Conservation (phyloP, 164 flowering plant species). For the Vitis cinerea region DNA sequence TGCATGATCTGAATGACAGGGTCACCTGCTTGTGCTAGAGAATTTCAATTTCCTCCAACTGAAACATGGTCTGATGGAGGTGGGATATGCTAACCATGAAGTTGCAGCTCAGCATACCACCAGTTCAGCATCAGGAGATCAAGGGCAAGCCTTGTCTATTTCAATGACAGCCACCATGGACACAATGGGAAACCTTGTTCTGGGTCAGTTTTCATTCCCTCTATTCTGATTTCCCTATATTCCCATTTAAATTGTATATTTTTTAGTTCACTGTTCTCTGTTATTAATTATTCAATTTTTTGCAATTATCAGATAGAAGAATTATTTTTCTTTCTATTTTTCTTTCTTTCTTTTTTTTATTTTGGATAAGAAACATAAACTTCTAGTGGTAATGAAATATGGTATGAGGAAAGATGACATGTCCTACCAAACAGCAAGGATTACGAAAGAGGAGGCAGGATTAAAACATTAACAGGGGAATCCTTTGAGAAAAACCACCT, state of each 20-base stretch:
- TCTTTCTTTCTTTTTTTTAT: too few species aligned
- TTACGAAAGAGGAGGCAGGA: too few species aligned
- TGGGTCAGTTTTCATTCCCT: slow-evolving; percentile 47
- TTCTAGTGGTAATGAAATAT: too few species aligned
- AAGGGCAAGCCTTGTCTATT: slow-evolving; percentile 54
- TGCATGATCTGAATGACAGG: slow-evolving; percentile 42
- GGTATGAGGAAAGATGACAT: too few species aligned
- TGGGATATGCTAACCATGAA: slow-evolving; percentile 67
- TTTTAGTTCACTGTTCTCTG: background rate
- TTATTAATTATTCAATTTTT: background rate
- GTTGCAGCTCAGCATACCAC: slow-evolving; percentile 10
- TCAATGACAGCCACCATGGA: slow-evolving; percentile 94
- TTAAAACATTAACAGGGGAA: too few species aligned
- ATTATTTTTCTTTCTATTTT: too few species aligned
- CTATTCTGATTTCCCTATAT: background rate
- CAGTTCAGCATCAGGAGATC: slow-evolving; percentile 28
- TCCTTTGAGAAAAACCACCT: too few species aligned
- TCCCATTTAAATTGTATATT: too few species aligned
- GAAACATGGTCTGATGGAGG: slow-evolving; percentile 95
- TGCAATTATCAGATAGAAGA: too few species aligned
- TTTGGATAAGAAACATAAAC: too few species aligned
- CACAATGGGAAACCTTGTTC: slow-evolving; percentile 66
- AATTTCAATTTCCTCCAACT: slow-evolving; percentile 54
- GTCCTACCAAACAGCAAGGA: too few species aligned
- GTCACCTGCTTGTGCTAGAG: slow-evolving; percentile 79